A percentile compares a stretch with the other conserved stretches of the same genome.
These are phyloP conservation scores for Aquanectria penicillioides DNA, from an alignment of 2,329 filamentous ascomycete genomes.

Conservation along the genomic window DNA sequence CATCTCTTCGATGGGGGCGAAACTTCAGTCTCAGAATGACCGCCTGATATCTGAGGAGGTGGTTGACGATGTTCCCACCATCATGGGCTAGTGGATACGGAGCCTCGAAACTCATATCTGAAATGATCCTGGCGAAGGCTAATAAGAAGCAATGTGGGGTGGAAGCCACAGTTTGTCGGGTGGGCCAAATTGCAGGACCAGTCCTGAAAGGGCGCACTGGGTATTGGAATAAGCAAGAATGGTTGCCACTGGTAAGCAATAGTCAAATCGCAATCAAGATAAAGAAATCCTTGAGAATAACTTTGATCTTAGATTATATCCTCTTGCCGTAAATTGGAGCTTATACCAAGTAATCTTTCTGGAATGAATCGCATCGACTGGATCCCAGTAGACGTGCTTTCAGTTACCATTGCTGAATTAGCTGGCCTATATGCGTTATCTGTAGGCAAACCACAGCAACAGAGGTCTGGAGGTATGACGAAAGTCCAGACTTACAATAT, in stretches of 20 bases:
- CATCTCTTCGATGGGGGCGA: not conserved
- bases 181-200: conserved; percentile 8
- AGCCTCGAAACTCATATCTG: conserved; percentile 3
- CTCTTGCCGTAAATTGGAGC: not conserved
- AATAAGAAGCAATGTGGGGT: not conserved
- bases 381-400: conserved; percentile 8
- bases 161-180: not conserved
- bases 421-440: not conserved
- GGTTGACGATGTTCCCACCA: not conserved
- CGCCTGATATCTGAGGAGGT: not conserved
- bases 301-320: not conserved
- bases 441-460: not conserved
- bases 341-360: not conserved
- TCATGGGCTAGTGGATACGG: not conserved
- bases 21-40: not conserved
- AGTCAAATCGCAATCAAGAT: not conserved
- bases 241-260: not conserved
- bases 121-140: not conserved
- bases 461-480: not conserved
- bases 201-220: not conserved
- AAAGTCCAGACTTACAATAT: not conserved
- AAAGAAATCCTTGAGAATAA: not conserved
- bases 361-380: conserved; percentile 5
- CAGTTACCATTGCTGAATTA: not conserved
- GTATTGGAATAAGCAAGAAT: conserved; percentile 5